phyloP scores from a whole-genome alignment of 2,329 filamentous ascomycete species.

The Akanthomyces uredinophilus region DNA sequence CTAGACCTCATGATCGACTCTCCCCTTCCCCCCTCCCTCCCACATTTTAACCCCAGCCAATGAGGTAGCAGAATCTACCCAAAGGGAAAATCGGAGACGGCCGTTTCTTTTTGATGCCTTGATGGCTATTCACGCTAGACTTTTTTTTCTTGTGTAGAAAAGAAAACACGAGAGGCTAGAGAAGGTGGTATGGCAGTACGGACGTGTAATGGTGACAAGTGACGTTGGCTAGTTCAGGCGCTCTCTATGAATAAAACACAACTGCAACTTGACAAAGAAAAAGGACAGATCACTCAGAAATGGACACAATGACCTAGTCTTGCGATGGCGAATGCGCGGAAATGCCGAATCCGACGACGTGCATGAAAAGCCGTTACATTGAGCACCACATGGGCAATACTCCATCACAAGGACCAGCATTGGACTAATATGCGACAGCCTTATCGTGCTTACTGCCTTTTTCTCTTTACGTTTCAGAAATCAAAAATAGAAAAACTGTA shows the following conservation, averaged over 20 bases:
- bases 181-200: not conserved
- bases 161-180: not conserved
- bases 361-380: not conserved
- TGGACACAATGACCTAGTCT: not conserved
- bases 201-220: not conserved
- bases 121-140: not conserved
- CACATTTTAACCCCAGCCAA: not conserved
- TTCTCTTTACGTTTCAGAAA: too few species aligned
- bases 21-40: not conserved
- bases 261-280: not conserved
- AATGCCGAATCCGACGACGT: conserved; percentile 3
- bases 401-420: not conserved
- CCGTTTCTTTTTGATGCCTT: not conserved
- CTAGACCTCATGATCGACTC: conserved; percentile 10
- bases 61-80: not conserved
- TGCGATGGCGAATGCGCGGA: not conserved
- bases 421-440: not conserved
- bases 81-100: not conserved
- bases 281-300: not conserved
- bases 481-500: not conserved
- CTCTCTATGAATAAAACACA: not conserved
- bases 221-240: not conserved
- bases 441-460: not conserved
- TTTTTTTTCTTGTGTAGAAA: not conserved
- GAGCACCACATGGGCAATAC: not conserved